Percentiles rank a stretch among this genome's conserved stretches.
These are phyloP conservation scores for Plasmodium gaboni DNA, from an alignment of 169 alveolate genomes.

Conservation along the genomic window DNA sequence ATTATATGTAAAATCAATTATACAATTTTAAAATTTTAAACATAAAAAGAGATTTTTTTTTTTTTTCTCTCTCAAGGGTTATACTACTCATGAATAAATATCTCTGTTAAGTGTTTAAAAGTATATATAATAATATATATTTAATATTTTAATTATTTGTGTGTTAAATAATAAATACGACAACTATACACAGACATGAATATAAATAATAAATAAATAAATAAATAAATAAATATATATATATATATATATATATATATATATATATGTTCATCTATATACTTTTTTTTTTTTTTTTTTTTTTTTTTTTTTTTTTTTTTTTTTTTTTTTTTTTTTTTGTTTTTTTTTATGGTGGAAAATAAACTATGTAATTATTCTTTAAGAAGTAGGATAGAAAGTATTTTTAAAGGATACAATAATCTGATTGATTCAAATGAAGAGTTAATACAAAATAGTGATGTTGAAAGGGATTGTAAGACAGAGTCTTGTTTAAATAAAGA, in stretches of 20 bases:
- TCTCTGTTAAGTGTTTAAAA: too few species aligned
- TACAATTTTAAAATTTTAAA: too few species aligned
- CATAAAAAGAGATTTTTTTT: too few species aligned
- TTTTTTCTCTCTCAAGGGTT: too few species aligned
- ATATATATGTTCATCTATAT: neutral
- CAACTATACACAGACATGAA: too few species aligned
- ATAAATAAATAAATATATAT: neutral
- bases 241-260: neutral
- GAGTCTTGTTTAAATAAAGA: neutral
- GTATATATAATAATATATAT: too few species aligned
- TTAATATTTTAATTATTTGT: too few species aligned
- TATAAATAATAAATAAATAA: too few species aligned
- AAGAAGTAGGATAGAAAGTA: slow-evolving; percentile 15
- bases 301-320: slow-evolving; percentile 5
- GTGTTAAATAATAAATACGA: too few species aligned
- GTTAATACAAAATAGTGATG: neutral
- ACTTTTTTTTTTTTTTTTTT: neutral
- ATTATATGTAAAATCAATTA: too few species aligned
- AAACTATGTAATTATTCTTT: slow-evolving; percentile 3
- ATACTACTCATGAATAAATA: too few species aligned
- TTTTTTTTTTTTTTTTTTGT: slow-evolving; percentile 5
- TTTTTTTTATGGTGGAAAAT: slow-evolving; percentile 2
- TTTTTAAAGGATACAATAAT: slow-evolving; percentile 18
- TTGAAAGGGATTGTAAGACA: neutral
- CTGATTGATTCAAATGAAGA: neutral